Evolutionary conservation across 768 basidiomycete species (phyloP), one percentile per base, ranked within the genome.

Genomic region (Leccinum imitatum): DNA sequence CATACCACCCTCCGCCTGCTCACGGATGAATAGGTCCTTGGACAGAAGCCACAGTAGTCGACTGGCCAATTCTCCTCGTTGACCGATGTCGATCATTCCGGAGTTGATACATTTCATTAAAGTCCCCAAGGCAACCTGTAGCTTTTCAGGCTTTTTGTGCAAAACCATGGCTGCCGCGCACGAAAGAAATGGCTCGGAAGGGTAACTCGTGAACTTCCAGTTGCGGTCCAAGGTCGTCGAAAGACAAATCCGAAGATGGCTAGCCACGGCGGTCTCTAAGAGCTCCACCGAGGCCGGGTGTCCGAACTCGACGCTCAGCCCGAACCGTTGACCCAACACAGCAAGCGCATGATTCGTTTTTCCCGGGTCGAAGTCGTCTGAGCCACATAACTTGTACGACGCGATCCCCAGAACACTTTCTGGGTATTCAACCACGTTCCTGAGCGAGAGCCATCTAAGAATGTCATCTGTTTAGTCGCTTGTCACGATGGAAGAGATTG

Each of bases 111-210:
- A 41, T 0, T 14, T 27, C n/a, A 35, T 11, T 0, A 59, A 11
- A 6, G 31, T 56, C 5, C 0, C 3, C 37, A 53, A 37, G 6
- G 50, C 37, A 1, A 1, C 0, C 4, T 15, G 9, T 14, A 58
- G 19, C 1, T 5, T 19, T 19, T 11, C n/a, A 4, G 54, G 46
- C 2, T 9, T 5, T 10, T 0, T 2, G 8, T 67, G 63, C 10
- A 62, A 31, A 11, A 41, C 5, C 7, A 3, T 15, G 15, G 61
- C 61, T 0, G 64, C 59, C 14, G 55, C 50, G 15, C 53, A 65
- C 3, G 64, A 68, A 15, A 68, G 14, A 11, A 67, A 14, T 5
- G 65, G 58, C n/a, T 69, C 65, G 17, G 61, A 67, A 15, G 67
- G 60, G 46, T 64, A 63, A 14, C 27, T 39, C 13, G 66, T 65